These are phyloP conservation scores for Melastoma candidum DNA, from an alignment of 441 rosid genomes.

Conservation along the genomic window DNA sequence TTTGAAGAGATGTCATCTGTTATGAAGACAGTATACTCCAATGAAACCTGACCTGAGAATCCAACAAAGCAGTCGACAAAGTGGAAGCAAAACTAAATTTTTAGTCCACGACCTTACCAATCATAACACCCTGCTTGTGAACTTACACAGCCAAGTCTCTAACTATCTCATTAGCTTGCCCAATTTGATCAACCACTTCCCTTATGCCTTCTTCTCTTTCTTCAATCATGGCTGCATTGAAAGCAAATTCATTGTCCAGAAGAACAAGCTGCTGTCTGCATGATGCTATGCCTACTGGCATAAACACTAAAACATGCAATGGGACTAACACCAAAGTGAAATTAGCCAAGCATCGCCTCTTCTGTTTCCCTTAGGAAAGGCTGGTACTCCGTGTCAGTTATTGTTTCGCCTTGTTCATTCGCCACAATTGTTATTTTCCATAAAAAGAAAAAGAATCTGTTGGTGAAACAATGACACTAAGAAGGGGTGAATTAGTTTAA, in stretches of 20 bases:
- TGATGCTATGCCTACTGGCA: background rate
- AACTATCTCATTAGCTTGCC: conserved; percentile 57
- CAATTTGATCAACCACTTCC: conserved; percentile 57
- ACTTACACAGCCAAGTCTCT: conserved; percentile 67
- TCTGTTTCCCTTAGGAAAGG: conserved; percentile 43
- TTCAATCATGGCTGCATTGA: conserved; percentile 65
- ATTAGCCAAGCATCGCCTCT: conserved; percentile 18
- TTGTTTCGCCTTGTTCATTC: conserved; percentile 19
- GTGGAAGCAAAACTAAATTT: conserved; percentile 5
- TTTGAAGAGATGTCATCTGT: conserved; percentile 61
- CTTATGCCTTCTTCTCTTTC: conserved; percentile 62
- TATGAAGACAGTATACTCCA: conserved; percentile 7
- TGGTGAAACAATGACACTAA: background rate
- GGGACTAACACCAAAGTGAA: too few relatives aligned
- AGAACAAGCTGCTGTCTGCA: conserved; percentile 49
- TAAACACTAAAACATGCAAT: too few relatives aligned
- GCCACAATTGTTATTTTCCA: conserved; percentile 26
- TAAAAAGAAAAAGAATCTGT: background rate
- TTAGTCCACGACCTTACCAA: conserved; percentile 34
- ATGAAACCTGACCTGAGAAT: conserved; percentile 4
- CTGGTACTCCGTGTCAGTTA: conserved; percentile 28
- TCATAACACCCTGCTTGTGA: conserved; percentile 59
- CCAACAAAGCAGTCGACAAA: background rate
- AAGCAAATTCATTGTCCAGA: conserved; percentile 54
- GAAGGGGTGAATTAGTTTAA: too few relatives aligned